Percentiles rank a stretch among this genome's conserved stretches.
These are phyloP conservation scores for Sporothrix variecibatus DNA, from an alignment of 2,329 filamentous ascomycete genomes.

Conservation along the genomic window DNA sequence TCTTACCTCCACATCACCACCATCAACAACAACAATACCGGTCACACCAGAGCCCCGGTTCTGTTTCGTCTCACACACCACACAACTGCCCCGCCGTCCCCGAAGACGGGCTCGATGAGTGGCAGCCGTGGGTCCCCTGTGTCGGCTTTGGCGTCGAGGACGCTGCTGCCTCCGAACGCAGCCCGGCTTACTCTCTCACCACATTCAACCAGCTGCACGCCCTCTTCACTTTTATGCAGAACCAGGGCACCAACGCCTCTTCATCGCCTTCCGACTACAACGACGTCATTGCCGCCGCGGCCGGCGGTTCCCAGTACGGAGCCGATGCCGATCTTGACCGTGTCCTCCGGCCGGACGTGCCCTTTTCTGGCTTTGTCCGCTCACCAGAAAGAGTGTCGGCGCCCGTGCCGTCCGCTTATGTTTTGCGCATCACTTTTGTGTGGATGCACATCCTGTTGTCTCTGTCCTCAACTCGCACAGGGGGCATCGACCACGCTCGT, in stretches of 20 bases:
- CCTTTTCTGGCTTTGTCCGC: conserved; percentile 1
- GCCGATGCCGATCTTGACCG: neutral
- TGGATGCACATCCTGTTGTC: conserved; percentile 20
- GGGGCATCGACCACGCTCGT: neutral
- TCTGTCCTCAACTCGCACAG: neutral
- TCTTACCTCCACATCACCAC: neutral
- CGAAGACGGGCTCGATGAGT: conserved; percentile 71
- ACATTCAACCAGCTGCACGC: conserved; percentile 47
- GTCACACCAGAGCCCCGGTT: neutral
- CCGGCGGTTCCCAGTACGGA: neutral
- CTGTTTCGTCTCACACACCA: neutral
- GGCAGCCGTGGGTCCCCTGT: conserved; percentile 68
- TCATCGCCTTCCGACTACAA: neutral
- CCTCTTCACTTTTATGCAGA: conserved; percentile 36
- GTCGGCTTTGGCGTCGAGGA: conserved; percentile 39
- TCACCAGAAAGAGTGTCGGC: neutral
- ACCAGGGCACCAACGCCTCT: neutral
- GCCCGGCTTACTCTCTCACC: conserved; percentile 42
- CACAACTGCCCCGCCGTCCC: conserved; percentile 30
- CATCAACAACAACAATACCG: neutral
- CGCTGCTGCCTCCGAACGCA: conserved; percentile 31
- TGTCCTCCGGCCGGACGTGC: conserved; percentile 9
- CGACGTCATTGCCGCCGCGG: neutral
- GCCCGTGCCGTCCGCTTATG: conserved; percentile 17
- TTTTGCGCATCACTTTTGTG: conserved; percentile 23